These are phyloP conservation scores for Annulohypoxylon stygium DNA, from an alignment of 495 filamentous ascomycete species.

Conservation along the genomic window DNA sequence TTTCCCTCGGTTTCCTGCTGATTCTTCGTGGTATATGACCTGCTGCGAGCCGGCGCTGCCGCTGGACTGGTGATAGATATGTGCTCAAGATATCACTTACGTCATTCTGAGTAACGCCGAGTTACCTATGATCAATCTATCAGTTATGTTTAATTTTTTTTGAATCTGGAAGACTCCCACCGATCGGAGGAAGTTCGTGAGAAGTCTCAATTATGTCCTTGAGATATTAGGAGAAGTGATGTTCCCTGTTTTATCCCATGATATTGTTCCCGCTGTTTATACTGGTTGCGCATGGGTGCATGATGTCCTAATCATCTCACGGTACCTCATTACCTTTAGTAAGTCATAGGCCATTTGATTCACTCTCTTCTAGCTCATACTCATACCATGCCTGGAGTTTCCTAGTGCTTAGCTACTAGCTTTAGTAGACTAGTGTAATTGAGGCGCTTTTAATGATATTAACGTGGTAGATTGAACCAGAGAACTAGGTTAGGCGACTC, in stretches of 20 bases:
- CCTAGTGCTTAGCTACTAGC: no score
- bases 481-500: not conserved
- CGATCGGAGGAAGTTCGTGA: not conserved
- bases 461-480: not conserved
- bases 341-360: no score
- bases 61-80: not conserved
- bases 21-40: not conserved
- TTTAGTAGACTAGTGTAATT: no score
- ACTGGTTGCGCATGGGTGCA: not conserved
- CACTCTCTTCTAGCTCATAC: no score
- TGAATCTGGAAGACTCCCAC: not conserved
- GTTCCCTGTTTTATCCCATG: not conserved
- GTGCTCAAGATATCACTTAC: not conserved
- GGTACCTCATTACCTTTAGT: no score
- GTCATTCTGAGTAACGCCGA: not conserved
- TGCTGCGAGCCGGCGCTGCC: not conserved
- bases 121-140: not conserved
- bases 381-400: no score
- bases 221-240: not conserved
- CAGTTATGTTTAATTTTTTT: not conserved
- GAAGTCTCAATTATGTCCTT: not conserved
- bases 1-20: slow-evolving; percentile 4
- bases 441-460: not conserved
- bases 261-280: not conserved
- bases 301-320: no score